These are phyloP conservation scores for Hysterium pulicare DNA, from an alignment of 2,329 filamentous ascomycete species.

Conservation along the genomic window DNA sequence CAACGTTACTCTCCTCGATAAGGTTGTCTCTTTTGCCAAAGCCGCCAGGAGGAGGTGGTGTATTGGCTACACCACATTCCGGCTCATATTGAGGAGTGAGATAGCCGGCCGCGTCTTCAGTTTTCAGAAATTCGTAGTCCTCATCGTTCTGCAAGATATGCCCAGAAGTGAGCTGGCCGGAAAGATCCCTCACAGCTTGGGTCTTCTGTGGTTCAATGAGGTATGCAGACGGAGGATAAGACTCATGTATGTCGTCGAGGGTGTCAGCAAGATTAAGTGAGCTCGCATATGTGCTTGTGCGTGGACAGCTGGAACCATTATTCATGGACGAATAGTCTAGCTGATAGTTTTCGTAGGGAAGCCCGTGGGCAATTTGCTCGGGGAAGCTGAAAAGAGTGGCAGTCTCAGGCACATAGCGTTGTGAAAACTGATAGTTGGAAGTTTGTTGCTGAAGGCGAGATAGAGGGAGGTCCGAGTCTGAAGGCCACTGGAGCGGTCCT, in stretches of 20 bases:
- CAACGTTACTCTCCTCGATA: constrained; percentile 19
- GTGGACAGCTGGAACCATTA: constrained; percentile 18
- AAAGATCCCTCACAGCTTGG: constrained; percentile 18
- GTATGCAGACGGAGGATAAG: constrained; percentile 31
- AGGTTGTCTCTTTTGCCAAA: constrained; percentile 5
- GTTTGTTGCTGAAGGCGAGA: constrained; percentile 12
- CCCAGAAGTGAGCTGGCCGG: constrained; percentile 15
- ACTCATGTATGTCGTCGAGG: constrained; percentile 11
- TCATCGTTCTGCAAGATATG: constrained; percentile 22
- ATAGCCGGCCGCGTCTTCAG: constrained; percentile 16
- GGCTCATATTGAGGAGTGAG: constrained; percentile 18
- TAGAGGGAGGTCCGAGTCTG: constrained; percentile 11
- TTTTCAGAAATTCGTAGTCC: constrained; percentile 23
- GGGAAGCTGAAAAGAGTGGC: constrained; percentile 14
- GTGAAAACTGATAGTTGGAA: constrained; percentile 11
- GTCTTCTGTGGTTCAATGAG: constrained; percentile 25
- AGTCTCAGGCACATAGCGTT: constrained; percentile 9
- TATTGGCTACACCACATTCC: constrained; percentile 8
- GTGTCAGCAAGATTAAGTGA: constrained; percentile 13
- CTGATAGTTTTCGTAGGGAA: constrained; percentile 20
- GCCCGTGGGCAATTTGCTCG: constrained; percentile 11
- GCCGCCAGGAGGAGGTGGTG: constrained; percentile 20
- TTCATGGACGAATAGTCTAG: constrained; percentile 17
- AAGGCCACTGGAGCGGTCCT: constrained; percentile 20
- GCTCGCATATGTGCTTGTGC: constrained; percentile 20